These are phyloP conservation scores for Fusarium zealandicum DNA, from an alignment of 2,329 filamentous ascomycete genomes.

Conservation along the genomic window DNA sequence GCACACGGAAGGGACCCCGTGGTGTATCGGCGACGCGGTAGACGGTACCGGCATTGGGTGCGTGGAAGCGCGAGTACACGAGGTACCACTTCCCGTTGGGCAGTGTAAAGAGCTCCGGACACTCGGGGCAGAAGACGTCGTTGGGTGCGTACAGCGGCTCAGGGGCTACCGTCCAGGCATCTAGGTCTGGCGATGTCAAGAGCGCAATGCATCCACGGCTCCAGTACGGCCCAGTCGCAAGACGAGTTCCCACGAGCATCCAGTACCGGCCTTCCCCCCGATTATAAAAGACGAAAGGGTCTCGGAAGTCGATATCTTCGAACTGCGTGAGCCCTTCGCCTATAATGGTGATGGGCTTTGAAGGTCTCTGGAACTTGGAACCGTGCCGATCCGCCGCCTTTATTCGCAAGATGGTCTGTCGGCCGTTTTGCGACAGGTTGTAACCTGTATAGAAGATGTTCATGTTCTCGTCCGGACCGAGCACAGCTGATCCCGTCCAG, in stretches of 20 bases:
- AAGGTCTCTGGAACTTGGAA: constrained; percentile 36
- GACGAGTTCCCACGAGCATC: constrained; percentile 49
- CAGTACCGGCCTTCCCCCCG: constrained; percentile 42
- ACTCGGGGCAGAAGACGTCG: constrained; percentile 48
- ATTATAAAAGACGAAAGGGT: constrained; percentile 48
- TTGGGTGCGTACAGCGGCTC: constrained; percentile 46
- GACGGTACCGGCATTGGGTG: constrained; percentile 47
- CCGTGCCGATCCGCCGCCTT: constrained; percentile 40
- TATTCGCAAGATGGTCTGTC: constrained; percentile 45
- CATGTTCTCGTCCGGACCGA: constrained; percentile 44
- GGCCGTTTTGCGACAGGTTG: constrained; percentile 41
- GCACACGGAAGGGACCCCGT: constrained; percentile 46
- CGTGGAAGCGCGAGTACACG: constrained; percentile 45
- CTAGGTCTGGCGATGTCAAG: constrained; percentile 45
- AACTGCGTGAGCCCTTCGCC: constrained; percentile 35
- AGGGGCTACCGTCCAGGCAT: constrained; percentile 42
- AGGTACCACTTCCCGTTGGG: constrained; percentile 49
- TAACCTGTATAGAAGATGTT: constrained; percentile 50
- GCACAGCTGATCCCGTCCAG: constrained; percentile 47
- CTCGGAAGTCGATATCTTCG: constrained; percentile 48
- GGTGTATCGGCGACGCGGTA: constrained; percentile 47
- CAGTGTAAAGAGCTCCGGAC: constrained; percentile 47
- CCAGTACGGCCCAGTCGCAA: constrained; percentile 44
- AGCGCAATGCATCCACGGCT: constrained; percentile 48
- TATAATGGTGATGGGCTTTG: constrained; percentile 35